Percentiles rank a stretch among this genome's conserved stretches.
phyloP scores from a whole-genome alignment of 2,329 filamentous ascomycete species.

The Trichophaea hybrida region DNA sequence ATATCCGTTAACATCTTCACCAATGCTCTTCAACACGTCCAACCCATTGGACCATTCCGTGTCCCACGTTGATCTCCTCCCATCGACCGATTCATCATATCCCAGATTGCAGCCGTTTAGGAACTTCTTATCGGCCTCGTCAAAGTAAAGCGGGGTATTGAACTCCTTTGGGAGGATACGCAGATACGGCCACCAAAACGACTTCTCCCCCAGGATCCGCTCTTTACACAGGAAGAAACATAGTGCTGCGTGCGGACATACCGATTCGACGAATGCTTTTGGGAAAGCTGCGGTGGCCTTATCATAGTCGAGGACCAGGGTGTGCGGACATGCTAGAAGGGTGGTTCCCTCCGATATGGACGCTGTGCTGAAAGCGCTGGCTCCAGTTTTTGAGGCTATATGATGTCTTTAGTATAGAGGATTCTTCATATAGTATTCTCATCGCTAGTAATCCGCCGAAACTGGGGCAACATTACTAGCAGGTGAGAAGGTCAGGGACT shows the following conservation, averaged over 20 bases:
- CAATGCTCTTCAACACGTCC: conserved; percentile 26
- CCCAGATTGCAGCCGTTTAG: conserved; percentile 26
- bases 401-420: neutral
- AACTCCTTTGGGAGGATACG: conserved; percentile 22
- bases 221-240: conserved; percentile 18
- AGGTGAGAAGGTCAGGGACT: conserved; percentile 12
- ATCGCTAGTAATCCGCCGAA: neutral
- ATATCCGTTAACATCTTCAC: conserved; percentile 30
- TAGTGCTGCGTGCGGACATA: conserved; percentile 11
- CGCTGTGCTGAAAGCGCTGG: conserved; percentile 3
- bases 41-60: conserved; percentile 31
- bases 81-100: conserved; percentile 15
- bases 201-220: conserved; percentile 7
- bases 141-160: conserved; percentile 25
- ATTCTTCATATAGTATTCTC: neutral
- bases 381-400: neutral
- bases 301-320: conserved; percentile 15
- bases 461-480: neutral
- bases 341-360: conserved; percentile 9
- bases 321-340: conserved; percentile 18
- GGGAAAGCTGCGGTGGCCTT: conserved; percentile 13
- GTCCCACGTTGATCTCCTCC: conserved; percentile 30
- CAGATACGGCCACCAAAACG: conserved; percentile 26
- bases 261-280: conserved; percentile 4
- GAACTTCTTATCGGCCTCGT: conserved; percentile 22